Evolutionary conservation across 1,284 basidiomycete species (phyloP).

Genomic region (Nidula niveotomentosa): DNA sequence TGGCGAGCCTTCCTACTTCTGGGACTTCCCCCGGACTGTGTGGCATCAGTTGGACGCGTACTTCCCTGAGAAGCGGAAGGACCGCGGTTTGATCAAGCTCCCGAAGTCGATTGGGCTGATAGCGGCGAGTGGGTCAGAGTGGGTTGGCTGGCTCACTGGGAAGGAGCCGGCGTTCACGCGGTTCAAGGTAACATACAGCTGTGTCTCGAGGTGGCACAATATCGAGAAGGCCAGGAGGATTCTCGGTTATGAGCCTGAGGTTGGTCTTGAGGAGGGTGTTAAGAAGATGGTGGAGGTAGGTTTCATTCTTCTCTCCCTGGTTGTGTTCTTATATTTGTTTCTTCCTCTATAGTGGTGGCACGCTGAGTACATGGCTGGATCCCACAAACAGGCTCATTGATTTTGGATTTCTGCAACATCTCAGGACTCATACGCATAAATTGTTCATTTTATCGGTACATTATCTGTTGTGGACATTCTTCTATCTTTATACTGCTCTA

Average conservation of each 20-base stretch:
- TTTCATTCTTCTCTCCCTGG: constrained; percentile 9
- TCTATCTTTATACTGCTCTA: too few species aligned
- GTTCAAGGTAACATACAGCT: constrained; percentile 81
- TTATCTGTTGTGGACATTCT: not conserved
- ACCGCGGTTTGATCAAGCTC: constrained; percentile 49
- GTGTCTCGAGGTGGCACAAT: constrained; percentile 85
- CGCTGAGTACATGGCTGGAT: constrained; percentile 33
- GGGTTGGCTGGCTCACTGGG: constrained; percentile 74
- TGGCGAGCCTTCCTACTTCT: constrained; percentile 95
- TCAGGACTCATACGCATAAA: too few species aligned
- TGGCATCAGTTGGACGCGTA: constrained; percentile 80
- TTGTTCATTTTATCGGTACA: not conserved
- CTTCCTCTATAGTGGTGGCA: constrained; percentile 41
- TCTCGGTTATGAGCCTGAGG: constrained; percentile 91
- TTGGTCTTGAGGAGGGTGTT: constrained; percentile 89
- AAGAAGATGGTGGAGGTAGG: constrained; percentile 74
- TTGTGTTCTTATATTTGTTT: constrained; percentile 2
- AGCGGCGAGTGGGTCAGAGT: constrained; percentile 75
- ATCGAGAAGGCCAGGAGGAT: constrained; percentile 94
- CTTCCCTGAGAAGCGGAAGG: constrained; percentile 40
- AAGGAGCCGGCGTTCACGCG: constrained; percentile 90
- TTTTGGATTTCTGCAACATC: not conserved
- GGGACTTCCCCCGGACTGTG: constrained; percentile 90
- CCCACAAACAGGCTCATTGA: constrained; percentile 31
- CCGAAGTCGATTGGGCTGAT: constrained; percentile 68